Conservation (phyloP, 768 basidiomycete genomes). For the Boletus vinaceobasis region DNA sequence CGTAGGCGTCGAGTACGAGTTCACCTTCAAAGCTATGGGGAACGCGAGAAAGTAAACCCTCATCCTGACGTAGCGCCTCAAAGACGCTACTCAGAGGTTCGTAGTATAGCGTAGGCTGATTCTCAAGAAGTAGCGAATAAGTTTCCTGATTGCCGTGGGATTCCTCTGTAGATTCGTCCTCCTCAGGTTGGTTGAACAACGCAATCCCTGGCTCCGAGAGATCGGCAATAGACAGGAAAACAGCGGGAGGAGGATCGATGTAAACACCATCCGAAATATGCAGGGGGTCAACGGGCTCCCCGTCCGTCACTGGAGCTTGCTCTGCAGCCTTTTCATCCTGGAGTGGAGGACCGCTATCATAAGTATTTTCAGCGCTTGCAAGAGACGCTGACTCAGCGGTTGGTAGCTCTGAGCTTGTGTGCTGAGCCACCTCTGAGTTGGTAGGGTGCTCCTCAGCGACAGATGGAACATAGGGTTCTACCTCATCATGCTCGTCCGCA, state of each 20-base stretch:
- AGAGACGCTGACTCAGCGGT: conserved; percentile 10
- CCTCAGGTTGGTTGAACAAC: conserved; percentile 55
- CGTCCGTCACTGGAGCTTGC: conserved; percentile 7
- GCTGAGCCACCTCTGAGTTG: conserved; percentile 10
- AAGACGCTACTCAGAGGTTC: conserved; percentile 70
- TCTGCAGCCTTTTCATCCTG: conserved; percentile 15
- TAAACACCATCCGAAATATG: conserved; percentile 66
- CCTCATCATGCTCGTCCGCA: conserved; percentile 2
- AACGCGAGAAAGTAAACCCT: conserved; percentile 41
- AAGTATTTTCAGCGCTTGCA: conserved; percentile 3
- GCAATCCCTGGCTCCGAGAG: conserved; percentile 41
- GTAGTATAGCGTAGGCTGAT: conserved; percentile 71
- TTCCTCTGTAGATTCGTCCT: conserved; percentile 18
- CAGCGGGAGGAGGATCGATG: conserved; percentile 72
- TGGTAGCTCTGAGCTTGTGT: conserved; percentile 6
- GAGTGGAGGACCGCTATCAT: background rate
- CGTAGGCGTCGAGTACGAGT: conserved; percentile 66
- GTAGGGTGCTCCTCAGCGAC: conserved; percentile 2
- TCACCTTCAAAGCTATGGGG: conserved; percentile 55
- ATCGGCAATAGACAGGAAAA: conserved; percentile 46
- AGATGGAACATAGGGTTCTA: background rate
- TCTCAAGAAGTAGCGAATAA: conserved; percentile 51
- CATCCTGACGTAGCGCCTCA: conserved; percentile 66
- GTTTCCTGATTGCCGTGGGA: conserved; percentile 15
- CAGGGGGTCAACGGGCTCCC: conserved; percentile 41